These are phyloP conservation scores for Pestalotiopsis sp. DNA, from an alignment of 2,329 filamentous ascomycete species.

Conservation along the genomic window DNA sequence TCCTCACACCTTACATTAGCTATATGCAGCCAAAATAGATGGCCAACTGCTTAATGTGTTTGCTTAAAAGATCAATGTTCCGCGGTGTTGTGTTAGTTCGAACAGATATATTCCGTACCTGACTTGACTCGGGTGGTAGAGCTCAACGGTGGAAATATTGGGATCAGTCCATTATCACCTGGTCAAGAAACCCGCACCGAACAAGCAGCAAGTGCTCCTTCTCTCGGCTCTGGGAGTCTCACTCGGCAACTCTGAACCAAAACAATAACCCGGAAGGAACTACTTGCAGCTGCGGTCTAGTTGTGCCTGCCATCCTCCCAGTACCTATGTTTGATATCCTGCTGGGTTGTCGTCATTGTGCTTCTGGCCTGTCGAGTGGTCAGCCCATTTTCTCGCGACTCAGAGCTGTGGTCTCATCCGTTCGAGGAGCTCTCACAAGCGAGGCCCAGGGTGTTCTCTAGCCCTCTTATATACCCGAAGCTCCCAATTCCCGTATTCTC, in stretches of 20 bases:
- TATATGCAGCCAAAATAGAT: not conserved
- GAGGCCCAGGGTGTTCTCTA: not conserved
- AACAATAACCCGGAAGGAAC: not conserved
- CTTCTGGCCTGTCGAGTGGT: not conserved
- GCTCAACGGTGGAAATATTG: not conserved
- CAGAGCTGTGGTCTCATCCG: not conserved
- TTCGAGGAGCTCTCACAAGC: not conserved
- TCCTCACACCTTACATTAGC: not conserved
- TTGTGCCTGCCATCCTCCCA: not conserved
- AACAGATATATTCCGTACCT: not conserved
- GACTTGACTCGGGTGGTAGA: not conserved
- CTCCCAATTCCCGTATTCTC: not conserved
- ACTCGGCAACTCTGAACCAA: not conserved
- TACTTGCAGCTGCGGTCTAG: not conserved
- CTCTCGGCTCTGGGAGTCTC: not conserved
- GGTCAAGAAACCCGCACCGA: not conserved
- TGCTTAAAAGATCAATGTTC: not conserved
- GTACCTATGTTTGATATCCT: not conserved
- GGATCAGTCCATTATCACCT: not conserved
- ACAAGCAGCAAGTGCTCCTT: not conserved
- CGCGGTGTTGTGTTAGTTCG: not conserved
- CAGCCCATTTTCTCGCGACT: conserved; percentile 4
- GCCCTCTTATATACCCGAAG: not conserved
- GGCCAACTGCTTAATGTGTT: not conserved
- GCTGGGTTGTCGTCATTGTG: conserved; percentile 11